A percentile compares a stretch with the other conserved stretches of the same genome.
Conservation (phyloP, 2,329 filamentous ascomycete genomes). For the Colletotrichum caudatum region DNA sequence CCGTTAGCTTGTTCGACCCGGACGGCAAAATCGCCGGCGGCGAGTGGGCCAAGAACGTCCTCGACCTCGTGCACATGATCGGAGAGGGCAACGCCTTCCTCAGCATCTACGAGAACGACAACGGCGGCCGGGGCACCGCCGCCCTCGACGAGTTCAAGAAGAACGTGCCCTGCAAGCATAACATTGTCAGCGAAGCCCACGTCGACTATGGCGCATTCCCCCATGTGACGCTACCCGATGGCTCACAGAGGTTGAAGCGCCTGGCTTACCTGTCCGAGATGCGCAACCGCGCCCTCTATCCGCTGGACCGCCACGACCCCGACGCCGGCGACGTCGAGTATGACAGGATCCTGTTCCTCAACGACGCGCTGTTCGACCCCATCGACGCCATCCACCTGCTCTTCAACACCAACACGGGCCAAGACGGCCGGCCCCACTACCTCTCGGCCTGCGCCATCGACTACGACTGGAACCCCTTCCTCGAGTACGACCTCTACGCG, state of each 20-base stretch:
- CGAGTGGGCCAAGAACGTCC: slow-evolving; percentile 71
- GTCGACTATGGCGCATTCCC: slow-evolving; percentile 68
- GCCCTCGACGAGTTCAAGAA: slow-evolving; percentile 66
- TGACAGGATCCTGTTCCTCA: slow-evolving; percentile 72
- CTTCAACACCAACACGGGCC: slow-evolving; percentile 69
- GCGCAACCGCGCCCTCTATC: slow-evolving; percentile 75
- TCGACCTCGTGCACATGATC: slow-evolving; percentile 73
- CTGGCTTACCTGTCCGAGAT: slow-evolving; percentile 80
- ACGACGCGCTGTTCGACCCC: slow-evolving; percentile 71
- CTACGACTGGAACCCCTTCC: slow-evolving; percentile 73
- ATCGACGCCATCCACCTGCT: slow-evolving; percentile 68
- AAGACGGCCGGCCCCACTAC: slow-evolving; percentile 67
- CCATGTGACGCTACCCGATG: slow-evolving; percentile 71
- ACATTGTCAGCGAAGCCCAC: slow-evolving; percentile 70
- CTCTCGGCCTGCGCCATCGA: slow-evolving; percentile 77
- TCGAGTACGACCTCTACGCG: slow-evolving; percentile 81
- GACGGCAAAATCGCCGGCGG: slow-evolving; percentile 71
- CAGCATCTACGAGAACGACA: slow-evolving; percentile 80
- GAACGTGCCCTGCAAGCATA: slow-evolving; percentile 58
- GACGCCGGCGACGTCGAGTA: slow-evolving; percentile 54
- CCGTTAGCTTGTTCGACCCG: slow-evolving; percentile 76
- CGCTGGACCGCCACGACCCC: slow-evolving; percentile 64
- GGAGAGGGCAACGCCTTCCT: slow-evolving; percentile 77
- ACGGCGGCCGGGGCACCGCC: slow-evolving; percentile 65
- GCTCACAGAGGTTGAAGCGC: slow-evolving; percentile 74